These are phyloP conservation scores for Heteromeles arbutifolia DNA, from an alignment of 306 rosid species.

Conservation along the genomic window DNA sequence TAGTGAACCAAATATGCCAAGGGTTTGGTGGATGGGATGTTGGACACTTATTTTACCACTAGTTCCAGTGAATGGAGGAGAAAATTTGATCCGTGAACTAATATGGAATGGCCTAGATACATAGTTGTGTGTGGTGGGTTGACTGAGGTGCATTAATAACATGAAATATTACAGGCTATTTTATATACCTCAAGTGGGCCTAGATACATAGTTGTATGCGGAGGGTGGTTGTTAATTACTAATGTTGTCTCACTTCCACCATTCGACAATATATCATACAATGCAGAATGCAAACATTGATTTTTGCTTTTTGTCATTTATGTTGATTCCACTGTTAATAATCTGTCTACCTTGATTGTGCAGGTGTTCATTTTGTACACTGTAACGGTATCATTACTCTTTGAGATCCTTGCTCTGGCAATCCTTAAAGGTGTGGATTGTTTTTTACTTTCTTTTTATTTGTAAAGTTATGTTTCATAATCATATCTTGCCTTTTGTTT, in stretches of 20 bases:
- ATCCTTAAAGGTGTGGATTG: conserved; percentile 61
- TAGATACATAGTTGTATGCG: too few species aligned
- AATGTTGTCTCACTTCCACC: background rate
- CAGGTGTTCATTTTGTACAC: conserved; percentile 89
- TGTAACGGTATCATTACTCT: conserved; percentile 45
- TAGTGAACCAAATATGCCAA: background rate
- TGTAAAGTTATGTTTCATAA: conserved; percentile 5
- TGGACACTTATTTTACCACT: background rate
- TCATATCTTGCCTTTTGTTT: conserved; percentile 1
- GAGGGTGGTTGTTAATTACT: background rate
- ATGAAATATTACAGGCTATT: background rate
- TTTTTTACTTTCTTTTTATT: conserved; percentile 4
- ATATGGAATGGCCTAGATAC: too few species aligned
- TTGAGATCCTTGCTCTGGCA: conserved; percentile 62
- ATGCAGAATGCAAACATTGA: background rate
- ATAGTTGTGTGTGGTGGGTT: background rate
- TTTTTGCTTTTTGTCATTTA: background rate
- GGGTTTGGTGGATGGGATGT: background rate
- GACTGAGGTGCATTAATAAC: background rate
- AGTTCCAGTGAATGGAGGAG: background rate
- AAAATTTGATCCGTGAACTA: background rate
- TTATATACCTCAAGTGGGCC: background rate
- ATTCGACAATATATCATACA: background rate
- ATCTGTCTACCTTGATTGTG: conserved; percentile 16
- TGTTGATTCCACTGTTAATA: background rate